Percentiles rank a stretch among this genome's conserved stretches.
phyloP scores from a whole-genome alignment of 805 yeast genomes.

The Hanseniaspora occidentalis region DNA sequence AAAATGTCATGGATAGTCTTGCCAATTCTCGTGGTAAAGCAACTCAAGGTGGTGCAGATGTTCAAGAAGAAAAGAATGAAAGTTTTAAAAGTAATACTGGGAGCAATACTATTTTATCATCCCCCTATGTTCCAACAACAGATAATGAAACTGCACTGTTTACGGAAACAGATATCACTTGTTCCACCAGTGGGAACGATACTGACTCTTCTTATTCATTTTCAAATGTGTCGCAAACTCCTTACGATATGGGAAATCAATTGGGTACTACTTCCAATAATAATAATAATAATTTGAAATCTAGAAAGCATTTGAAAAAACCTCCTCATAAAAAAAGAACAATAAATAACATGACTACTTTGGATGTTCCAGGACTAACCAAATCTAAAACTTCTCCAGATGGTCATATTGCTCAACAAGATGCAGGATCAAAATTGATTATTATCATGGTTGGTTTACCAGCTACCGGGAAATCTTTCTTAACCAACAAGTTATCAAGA shows the following conservation, averaged over 20 bases:
- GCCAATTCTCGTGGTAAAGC: no score
- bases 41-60: no score
- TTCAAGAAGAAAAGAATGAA: no score
- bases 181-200: background rate
- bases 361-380: slow-evolving; percentile 89
- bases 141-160: background rate
- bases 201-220: background rate
- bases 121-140: background rate
- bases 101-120: no score
- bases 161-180: background rate
- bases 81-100: no score
- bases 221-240: no score
- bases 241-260: no score
- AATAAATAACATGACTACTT: slow-evolving; percentile 48
- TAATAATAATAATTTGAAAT: background rate
- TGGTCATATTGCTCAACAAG: slow-evolving; percentile 47
- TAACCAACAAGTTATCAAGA: slow-evolving; percentile 81
- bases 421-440: slow-evolving; percentile 72
- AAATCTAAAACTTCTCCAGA: slow-evolving; percentile 70
- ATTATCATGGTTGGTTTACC: slow-evolving; percentile 96
- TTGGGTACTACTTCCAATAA: no score
- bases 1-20: no score
- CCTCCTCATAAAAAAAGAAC: slow-evolving; percentile 31
- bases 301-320: slow-evolving; percentile 13
- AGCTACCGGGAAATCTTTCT: slow-evolving; percentile 88